These are phyloP conservation scores for Chamaecyparis obtusa DNA, from an alignment of 75 land plant species.

Conservation along the genomic window DNA sequence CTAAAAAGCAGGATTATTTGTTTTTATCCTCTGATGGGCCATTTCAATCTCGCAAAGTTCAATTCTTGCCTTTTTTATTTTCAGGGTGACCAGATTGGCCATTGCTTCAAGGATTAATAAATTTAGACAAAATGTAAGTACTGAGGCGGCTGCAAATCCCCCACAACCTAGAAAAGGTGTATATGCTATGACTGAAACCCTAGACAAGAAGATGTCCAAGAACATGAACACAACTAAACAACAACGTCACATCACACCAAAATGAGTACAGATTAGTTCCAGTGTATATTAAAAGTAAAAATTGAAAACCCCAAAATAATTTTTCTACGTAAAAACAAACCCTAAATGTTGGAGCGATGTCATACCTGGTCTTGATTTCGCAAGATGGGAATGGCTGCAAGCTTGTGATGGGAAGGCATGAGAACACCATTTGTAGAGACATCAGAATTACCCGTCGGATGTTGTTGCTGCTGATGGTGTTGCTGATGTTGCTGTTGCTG, in stretches of 20 bases:
- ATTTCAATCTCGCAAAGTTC: no score
- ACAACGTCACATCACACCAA: no score
- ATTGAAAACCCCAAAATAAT: neutral
- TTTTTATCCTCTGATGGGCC: no score
- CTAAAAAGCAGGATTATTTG: no score
- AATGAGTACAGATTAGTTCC: no score
- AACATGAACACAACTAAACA: no score
- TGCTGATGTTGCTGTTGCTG: no score
- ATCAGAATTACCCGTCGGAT: conserved; percentile 1
- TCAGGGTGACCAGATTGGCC: no score
- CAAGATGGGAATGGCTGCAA: conserved; percentile 26
- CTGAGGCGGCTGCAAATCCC: neutral
- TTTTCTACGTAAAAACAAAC: neutral
- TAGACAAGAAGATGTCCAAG: no score
- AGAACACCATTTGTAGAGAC: neutral
- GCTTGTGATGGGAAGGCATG: conserved; percentile 20
- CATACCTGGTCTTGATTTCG: conserved; percentile 20
- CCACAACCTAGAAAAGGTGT: neutral
- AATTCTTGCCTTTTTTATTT: no score
- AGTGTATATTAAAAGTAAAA: neutral
- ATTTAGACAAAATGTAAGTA: no score
- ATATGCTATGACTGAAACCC: neutral
- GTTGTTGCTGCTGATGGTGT: neutral
- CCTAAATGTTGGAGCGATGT: neutral
- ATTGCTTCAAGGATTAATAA: no score